phyloP scores from a whole-genome alignment of 2,329 filamentous ascomycete species.

The Teratosphaeria epicoccoides region DNA sequence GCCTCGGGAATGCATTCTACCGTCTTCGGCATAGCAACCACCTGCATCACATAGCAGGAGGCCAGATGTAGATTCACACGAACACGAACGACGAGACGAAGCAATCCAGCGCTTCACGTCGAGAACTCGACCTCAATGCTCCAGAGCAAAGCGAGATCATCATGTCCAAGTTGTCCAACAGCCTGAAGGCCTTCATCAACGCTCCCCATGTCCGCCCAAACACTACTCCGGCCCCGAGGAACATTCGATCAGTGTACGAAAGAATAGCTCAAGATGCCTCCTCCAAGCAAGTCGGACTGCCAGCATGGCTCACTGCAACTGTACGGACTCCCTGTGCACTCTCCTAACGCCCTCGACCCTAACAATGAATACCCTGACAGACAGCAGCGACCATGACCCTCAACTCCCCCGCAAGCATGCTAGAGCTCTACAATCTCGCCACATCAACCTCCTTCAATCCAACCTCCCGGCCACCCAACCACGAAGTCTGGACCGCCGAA shows the following conservation, averaged over 20 bases:
- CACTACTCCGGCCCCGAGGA: slow-evolving; percentile 51
- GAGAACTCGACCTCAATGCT: background rate
- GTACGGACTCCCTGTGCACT: slow-evolving; percentile 31
- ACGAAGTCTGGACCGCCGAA: slow-evolving; percentile 48
- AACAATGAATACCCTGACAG: slow-evolving; percentile 30
- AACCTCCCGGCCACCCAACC: slow-evolving; percentile 16
- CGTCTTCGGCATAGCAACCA: background rate
- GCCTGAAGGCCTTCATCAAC: slow-evolving; percentile 65
- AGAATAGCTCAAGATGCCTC: slow-evolving; percentile 53
- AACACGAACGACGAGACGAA: background rate
- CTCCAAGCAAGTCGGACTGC: slow-evolving; percentile 49
- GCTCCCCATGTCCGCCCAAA: slow-evolving; percentile 56
- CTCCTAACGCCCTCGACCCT: background rate
- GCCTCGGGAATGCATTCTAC: background rate
- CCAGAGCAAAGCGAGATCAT: background rate
- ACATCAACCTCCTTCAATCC: slow-evolving; percentile 12
- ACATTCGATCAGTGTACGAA: slow-evolving; percentile 54
- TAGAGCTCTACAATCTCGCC: slow-evolving; percentile 46
- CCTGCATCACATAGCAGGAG: slow-evolving; percentile 4
- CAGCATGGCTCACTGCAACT: slow-evolving; percentile 58
- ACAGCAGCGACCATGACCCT: slow-evolving; percentile 76
- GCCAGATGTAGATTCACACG: background rate
- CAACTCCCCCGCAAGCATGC: slow-evolving; percentile 70
- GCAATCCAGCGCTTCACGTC: too few relatives aligned
- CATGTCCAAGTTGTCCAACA: slow-evolving; percentile 64